Base-by-base conservation (phyloP, 2,329 filamentous ascomycete species). In the Fusarium solani-melongenae region DNA sequence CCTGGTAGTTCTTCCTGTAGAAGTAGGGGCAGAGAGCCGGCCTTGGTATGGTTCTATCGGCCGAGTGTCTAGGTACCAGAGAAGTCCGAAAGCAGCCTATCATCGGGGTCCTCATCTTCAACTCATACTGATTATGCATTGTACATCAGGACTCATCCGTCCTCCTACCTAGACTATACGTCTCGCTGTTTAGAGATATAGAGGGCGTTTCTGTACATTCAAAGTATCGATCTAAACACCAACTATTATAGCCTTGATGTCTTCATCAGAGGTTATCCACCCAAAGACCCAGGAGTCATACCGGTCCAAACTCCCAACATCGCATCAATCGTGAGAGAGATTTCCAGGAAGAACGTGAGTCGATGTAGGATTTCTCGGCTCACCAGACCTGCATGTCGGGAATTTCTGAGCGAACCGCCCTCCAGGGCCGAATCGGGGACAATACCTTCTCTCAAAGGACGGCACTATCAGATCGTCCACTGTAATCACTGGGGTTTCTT, bases 131-230 rank as follows among this genome's bases (percentile, higher is more conserved):
- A 44, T 22, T 0, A 2, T 14, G 7, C 4, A 15, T 24, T 14
- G 17, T 6, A 5, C 17, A 2, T 10, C 36, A 5, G 17, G 17
- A n/a, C 5, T 3, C 9, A n/a, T n/a, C 4, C 4, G 2, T n/a
- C 36, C 8, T 11, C 36, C 4, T 38, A 38, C 9, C 17, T 38
- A 38, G 1, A 38, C 5, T 1, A 9, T n/a, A 10, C n/a, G 4
- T 38, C 17, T 38, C 8, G 4, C 12, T 9, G 12, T 44, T 7
- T 15, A 44, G 0, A 44, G 24, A 24, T 15, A 2, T 0, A 1
- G 2, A 15, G 12, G 20, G 20, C 4, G 2, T 3, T 15, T 15
- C 2, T 44, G 4, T 44, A 15, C 4, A 22, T 44, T 14, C 12
- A 12, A 6, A 46, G 12, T 14, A 44, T 22, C 3, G 6, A 44